Percentiles rank a stretch among this genome's conserved stretches.
Evolutionary conservation across 169 alveolate genomes (phyloP).

Genomic region (Neospora caninum): DNA sequence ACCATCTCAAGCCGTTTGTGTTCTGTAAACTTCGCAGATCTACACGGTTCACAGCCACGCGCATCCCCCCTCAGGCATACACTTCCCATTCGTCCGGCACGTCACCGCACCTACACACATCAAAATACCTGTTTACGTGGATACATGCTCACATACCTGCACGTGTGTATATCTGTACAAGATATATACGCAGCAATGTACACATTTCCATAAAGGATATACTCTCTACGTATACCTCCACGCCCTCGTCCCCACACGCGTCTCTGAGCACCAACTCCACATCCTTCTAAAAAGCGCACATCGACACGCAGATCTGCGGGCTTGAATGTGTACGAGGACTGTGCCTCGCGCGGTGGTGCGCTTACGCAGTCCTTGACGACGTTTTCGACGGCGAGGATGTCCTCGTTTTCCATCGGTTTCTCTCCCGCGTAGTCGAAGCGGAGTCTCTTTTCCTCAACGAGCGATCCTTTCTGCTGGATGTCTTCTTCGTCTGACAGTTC

Average conservation of each 20-base stretch:
- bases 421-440: constrained; percentile 86
- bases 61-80: background rate
- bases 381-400: constrained; percentile 68
- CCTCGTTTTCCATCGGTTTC: constrained; percentile 70
- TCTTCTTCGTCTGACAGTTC: background rate
- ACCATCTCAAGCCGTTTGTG: too few species aligned
- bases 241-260: too few species aligned
- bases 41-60: too few species aligned
- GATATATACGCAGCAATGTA: background rate
- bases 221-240: too few species aligned
- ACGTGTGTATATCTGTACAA: background rate
- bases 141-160: background rate
- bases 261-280: too few species aligned
- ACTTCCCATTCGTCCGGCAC: background rate
- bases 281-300: too few species aligned
- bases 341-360: too few species aligned
- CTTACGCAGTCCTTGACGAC: constrained; percentile 66
- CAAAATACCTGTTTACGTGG: background rate
- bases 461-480: constrained; percentile 85
- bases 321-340: too few species aligned
- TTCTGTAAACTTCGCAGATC: too few species aligned
- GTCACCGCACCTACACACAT: background rate
- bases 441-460: constrained; percentile 87
- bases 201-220: too few species aligned
- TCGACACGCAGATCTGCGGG: too few species aligned